These are phyloP conservation scores for Gaeumannomyces tritici DNA, from an alignment of 2,329 filamentous ascomycete genomes.

Conservation along the genomic window DNA sequence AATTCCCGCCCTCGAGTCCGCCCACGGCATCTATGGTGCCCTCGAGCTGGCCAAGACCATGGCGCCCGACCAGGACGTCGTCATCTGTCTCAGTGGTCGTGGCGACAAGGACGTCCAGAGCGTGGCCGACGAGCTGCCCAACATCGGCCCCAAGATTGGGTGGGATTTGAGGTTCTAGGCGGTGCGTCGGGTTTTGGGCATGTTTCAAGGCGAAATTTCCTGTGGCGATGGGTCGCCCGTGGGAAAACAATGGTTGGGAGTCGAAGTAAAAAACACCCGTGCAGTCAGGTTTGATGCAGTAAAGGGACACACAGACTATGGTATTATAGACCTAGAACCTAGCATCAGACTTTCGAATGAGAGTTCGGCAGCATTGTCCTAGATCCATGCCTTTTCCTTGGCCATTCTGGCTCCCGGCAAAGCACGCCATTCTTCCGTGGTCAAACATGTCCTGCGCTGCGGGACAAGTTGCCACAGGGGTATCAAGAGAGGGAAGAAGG, in stretches of 20 bases:
- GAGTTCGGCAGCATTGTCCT: not conserved
- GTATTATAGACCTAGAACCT: not conserved
- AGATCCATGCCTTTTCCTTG: not conserved
- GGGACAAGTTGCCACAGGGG: not conserved
- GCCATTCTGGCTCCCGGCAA: conserved; percentile 10
- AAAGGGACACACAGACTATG: not conserved
- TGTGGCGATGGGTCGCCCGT: not conserved
- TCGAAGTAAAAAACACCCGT: not conserved
- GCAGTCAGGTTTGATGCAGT: not conserved
- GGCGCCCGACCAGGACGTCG: conserved; percentile 78
- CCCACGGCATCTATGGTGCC: conserved; percentile 85
- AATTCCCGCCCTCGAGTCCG: conserved; percentile 89
- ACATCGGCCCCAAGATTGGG: conserved; percentile 77
- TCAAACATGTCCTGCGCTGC: not conserved
- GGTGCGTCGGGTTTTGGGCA: not conserved
- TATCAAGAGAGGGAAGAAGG: not conserved
- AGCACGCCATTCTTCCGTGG: conserved; percentile 5
- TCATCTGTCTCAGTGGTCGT: conserved; percentile 86
- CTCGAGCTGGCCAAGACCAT: conserved; percentile 88
- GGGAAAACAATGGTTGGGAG: too few relatives aligned
- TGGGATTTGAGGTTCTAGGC: conserved; percentile 54
- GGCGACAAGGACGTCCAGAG: conserved; percentile 99
- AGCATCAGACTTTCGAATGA: not conserved
- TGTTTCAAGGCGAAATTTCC: not conserved
- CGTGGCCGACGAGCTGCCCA: conserved; percentile 88